Evolutionary conservation across 768 basidiomycete genomes (phyloP).

Genomic region (Lyophyllum shimeji): DNA sequence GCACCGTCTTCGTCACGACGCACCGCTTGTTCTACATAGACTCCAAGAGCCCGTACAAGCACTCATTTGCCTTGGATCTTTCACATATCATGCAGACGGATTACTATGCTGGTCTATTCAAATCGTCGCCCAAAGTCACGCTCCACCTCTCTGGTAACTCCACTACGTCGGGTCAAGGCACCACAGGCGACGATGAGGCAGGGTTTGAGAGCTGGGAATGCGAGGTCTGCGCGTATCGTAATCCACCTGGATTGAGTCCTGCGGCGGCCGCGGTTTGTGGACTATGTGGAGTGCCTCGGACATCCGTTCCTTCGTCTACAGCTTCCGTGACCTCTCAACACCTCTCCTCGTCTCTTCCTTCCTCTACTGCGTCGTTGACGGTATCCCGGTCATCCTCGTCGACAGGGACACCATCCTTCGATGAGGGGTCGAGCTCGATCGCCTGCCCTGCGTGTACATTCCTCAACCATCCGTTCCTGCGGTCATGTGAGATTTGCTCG

Average conservation of each 20-base stretch:
- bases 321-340: constrained; percentile 24
- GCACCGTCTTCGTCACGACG: constrained; percentile 70
- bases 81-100: constrained; percentile 72
- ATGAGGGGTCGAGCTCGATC: constrained; percentile 36
- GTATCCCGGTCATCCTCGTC: constrained; percentile 34
- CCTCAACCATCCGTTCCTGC: constrained; percentile 76
- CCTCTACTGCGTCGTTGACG: constrained; percentile 30
- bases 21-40: constrained; percentile 88
- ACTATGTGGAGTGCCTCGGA: constrained; percentile 79
- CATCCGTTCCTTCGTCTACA: constrained; percentile 27
- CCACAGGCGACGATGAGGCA: constrained; percentile 26
- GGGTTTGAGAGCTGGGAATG: constrained; percentile 74
- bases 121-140: constrained; percentile 87
- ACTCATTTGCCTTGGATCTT: constrained; percentile 73
- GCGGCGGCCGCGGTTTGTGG: constrained; percentile 67
- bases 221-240: constrained; percentile 83
- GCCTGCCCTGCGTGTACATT: constrained; percentile 91
- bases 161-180: constrained; percentile 20
- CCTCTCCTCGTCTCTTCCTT: constrained; percentile 38
- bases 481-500: constrained; percentile 82
- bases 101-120: constrained; percentile 87
- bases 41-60: constrained; percentile 38
- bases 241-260: constrained; percentile 74
- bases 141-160: constrained; percentile 50
- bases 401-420: constrained; percentile 16